A percentile compares a stretch with the other conserved stretches of the same genome.
Evolutionary conservation across 805 yeast genomes (phyloP).

Genomic region (Kodamaea kaohsiungensis): DNA sequence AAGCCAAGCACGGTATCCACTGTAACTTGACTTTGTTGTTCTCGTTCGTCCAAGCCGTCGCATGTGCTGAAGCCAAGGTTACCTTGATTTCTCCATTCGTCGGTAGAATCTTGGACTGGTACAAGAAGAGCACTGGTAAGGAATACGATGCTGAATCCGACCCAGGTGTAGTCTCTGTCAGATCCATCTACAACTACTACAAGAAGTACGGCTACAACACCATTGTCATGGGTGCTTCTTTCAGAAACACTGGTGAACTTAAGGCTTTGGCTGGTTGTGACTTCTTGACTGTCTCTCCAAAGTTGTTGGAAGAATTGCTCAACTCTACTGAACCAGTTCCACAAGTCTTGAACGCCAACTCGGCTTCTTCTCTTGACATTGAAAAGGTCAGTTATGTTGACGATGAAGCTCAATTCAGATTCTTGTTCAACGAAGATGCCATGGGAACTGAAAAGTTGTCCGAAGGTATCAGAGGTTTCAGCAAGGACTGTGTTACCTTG

Average conservation of each 20-base stretch:
- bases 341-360: slow-evolving; percentile 68
- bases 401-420: slow-evolving; percentile 90
- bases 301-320: slow-evolving; percentile 82
- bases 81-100: slow-evolving; percentile 98
- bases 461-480: slow-evolving; percentile 97
- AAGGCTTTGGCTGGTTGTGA: slow-evolving; percentile 97
- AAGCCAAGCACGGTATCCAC: slow-evolving; percentile 87
- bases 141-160: slow-evolving; percentile 76
- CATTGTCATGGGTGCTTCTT: slow-evolving; percentile 99
- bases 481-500: slow-evolving; percentile 88
- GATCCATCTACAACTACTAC: slow-evolving; percentile 91
- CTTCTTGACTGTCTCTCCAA: slow-evolving; percentile 92
- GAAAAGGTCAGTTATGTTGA: slow-evolving; percentile 75
- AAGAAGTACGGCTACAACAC: slow-evolving; percentile 95
- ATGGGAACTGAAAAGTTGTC: slow-evolving; percentile 98
- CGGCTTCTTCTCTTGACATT: slow-evolving; percentile 48
- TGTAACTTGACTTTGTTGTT: slow-evolving; percentile 92
- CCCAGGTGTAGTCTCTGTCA: slow-evolving; percentile 96
- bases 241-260: slow-evolving; percentile 96
- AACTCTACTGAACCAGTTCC: slow-evolving; percentile 81
- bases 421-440: slow-evolving; percentile 88
- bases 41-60: slow-evolving; percentile 97
- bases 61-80: slow-evolving; percentile 96
- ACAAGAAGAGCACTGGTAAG: slow-evolving; percentile 91
- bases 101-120: slow-evolving; percentile 99